Evolutionary conservation across 176 grass and related monocot genomes (phyloP), one percentile per base, ranked within the genome.

Genomic region (Otatea glauca): DNA sequence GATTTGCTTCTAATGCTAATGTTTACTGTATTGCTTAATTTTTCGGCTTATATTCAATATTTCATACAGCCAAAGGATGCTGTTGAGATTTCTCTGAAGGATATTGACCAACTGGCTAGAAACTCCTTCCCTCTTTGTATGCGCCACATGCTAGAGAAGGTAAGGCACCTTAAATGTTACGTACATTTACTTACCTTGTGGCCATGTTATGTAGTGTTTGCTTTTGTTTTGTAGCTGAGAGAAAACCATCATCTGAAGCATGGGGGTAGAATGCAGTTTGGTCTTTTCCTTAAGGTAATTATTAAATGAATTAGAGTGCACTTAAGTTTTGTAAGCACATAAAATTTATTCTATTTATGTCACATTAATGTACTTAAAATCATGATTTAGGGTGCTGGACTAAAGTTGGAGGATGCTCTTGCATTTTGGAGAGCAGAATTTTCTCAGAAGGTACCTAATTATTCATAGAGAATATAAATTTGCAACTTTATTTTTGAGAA

Each of bases 81-180:
- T 88, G 87, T 76, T 6, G 93, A 99, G 76, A 92, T 99, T 89
- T 96, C 88, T 78, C 66, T 93, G 20, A 96, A 99, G 88, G 93
- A 99, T 88, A 99, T 99, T 78, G 88, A 96, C 79, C 88, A 90
- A 82, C 86, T 94, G 55, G 88, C 91, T 77, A 90, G 43, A 84
- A 94, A 25, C 78, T 94, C 96, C 63, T 99, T 99, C 91, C 96
- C 96, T 66, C 96, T 99, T 88, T 99, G 96, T 70, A 99, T 99
- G 91, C 78, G 88, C 45, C 96, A 99, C 85, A 93, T 99, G 79
- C 89, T 99, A 89, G 91, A 86, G 70, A 99, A 96, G 93, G 93
- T 93, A 69, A 86, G 44, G 45, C 51, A 72, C 68, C 50, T 78
- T 74, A 68, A 81, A 81, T 73, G 6, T 71, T 87, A 20, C 41